A percentile compares a stretch with the other conserved stretches of the same genome.
Evolutionary conservation across 192 early-diverging fungal species (phyloP).

Genomic region (Coemansia sp.): DNA sequence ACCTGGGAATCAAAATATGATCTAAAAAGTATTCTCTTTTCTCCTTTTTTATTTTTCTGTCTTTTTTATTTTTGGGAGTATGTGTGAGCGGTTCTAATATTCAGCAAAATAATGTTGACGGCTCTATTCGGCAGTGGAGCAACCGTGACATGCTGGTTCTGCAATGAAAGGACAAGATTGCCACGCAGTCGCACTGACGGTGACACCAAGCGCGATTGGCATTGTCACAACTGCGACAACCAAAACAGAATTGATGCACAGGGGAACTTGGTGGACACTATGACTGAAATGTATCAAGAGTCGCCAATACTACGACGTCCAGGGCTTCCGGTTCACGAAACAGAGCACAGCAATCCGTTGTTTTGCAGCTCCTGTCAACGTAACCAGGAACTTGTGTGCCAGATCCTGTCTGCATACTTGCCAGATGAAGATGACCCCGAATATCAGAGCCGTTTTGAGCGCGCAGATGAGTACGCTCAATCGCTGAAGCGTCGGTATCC

Average conservation of each 20-base stretch:
- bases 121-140: slow-evolving; percentile 16
- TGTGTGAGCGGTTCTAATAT: background rate
- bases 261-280: slow-evolving; percentile 35
- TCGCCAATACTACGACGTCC: slow-evolving; percentile 4
- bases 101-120: slow-evolving; percentile 31
- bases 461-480: slow-evolving; percentile 33
- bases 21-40: too few species aligned
- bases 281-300: slow-evolving; percentile 38
- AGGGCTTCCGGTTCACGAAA: background rate
- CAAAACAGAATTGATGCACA: slow-evolving; percentile 36
- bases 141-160: slow-evolving; percentile 47
- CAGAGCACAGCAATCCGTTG: background rate
- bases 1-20: too few species aligned
- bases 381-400: slow-evolving; percentile 47
- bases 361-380: slow-evolving; percentile 46
- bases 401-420: slow-evolving; percentile 36
- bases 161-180: slow-evolving; percentile 30
- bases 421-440: slow-evolving; percentile 39
- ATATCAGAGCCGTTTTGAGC: slow-evolving; percentile 8
- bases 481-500: slow-evolving; percentile 36
- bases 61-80: slow-evolving; percentile 8
- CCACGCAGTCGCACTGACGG: background rate
- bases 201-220: slow-evolving; percentile 28
- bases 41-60: background rate
- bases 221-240: slow-evolving; percentile 37